A percentile compares a stretch with the other conserved stretches of the same genome.
Conservation (phyloP, 2,329 filamentous ascomycete genomes). For the Venturia oleaginea region DNA sequence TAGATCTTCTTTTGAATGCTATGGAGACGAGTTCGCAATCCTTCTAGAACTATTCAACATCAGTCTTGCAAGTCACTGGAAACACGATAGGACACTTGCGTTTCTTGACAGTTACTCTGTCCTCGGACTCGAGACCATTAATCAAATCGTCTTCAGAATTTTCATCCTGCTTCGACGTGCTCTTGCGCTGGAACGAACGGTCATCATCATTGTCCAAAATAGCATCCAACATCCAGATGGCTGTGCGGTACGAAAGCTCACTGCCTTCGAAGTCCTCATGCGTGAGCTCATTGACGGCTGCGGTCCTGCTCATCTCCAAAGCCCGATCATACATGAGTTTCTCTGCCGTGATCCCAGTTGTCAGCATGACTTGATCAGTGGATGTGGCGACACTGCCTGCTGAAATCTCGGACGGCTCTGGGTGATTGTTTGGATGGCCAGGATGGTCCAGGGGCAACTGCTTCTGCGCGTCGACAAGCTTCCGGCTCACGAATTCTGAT, state of each 20-base stretch:
- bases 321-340: slow-evolving; percentile 98
- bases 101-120: slow-evolving; percentile 63
- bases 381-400: slow-evolving; percentile 51
- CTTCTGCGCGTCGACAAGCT: slow-evolving; percentile 77
- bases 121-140: slow-evolving; percentile 54
- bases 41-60: slow-evolving; percentile 36
- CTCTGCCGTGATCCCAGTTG: slow-evolving; percentile 83
- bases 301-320: slow-evolving; percentile 89
- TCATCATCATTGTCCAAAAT: slow-evolving; percentile 73
- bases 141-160: slow-evolving; percentile 38
- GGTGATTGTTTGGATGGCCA: slow-evolving; percentile 73
- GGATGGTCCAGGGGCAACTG: slow-evolving; percentile 77
- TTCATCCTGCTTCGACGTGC: slow-evolving; percentile 19
- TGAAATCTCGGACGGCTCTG: slow-evolving; percentile 41
- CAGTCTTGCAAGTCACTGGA: slow-evolving; percentile 16
- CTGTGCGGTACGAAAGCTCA: slow-evolving; percentile 86
- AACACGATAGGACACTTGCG: slow-evolving; percentile 43
- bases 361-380: slow-evolving; percentile 72
- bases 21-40: slow-evolving; percentile 33
- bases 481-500: slow-evolving; percentile 84
- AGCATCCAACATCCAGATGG: slow-evolving; percentile 89
- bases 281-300: slow-evolving; percentile 91
- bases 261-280: slow-evolving; percentile 81
- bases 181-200: slow-evolving; percentile 21
- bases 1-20: slow-evolving; percentile 38